Conservation (phyloP, 768 basidiomycete species). For the Chiua virens region DNA sequence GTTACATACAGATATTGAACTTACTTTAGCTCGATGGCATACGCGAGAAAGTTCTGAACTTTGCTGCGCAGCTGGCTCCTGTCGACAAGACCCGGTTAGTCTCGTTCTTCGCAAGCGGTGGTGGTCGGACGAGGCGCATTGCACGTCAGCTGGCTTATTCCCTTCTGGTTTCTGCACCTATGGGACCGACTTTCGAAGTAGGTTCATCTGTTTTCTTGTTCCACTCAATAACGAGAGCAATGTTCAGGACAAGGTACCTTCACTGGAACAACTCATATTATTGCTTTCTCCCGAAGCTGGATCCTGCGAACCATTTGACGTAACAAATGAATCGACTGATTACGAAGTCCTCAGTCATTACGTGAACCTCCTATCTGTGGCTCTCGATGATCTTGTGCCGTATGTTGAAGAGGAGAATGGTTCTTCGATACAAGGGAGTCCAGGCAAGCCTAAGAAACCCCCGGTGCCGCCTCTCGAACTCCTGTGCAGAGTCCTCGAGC, state of each 20-base stretch:
- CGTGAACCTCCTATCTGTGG: conserved; percentile 56
- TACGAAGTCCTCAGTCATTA: conserved; percentile 60
- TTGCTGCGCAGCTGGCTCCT: conserved; percentile 41
- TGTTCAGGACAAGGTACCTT: conserved; percentile 47
- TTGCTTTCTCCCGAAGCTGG: conserved; percentile 48
- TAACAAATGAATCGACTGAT: conserved; percentile 54
- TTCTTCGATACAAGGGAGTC: conserved; percentile 19
- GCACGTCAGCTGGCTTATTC: conserved; percentile 57
- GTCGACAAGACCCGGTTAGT: conserved; percentile 52
- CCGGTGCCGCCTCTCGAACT: conserved; percentile 46
- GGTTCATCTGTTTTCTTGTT: conserved; percentile 1
- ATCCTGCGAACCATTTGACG: conserved; percentile 48
- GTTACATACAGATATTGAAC: background rate
- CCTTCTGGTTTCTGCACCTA: conserved; percentile 7
- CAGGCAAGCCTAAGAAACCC: conserved; percentile 30
- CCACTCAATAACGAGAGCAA: background rate
- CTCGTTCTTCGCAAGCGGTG: conserved; percentile 51
- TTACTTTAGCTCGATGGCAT: conserved; percentile 46
- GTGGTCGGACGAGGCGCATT: conserved; percentile 51
- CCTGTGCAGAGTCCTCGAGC: conserved; percentile 48
- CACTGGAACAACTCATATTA: conserved; percentile 49
- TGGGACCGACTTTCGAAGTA: conserved; percentile 12
- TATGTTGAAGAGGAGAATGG: conserved; percentile 53
- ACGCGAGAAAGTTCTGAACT: conserved; percentile 44
- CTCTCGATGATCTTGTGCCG: conserved; percentile 54